These are phyloP conservation scores for Colletotrichum kahawae DNA, from an alignment of 2,329 filamentous ascomycete genomes.

Conservation along the genomic window DNA sequence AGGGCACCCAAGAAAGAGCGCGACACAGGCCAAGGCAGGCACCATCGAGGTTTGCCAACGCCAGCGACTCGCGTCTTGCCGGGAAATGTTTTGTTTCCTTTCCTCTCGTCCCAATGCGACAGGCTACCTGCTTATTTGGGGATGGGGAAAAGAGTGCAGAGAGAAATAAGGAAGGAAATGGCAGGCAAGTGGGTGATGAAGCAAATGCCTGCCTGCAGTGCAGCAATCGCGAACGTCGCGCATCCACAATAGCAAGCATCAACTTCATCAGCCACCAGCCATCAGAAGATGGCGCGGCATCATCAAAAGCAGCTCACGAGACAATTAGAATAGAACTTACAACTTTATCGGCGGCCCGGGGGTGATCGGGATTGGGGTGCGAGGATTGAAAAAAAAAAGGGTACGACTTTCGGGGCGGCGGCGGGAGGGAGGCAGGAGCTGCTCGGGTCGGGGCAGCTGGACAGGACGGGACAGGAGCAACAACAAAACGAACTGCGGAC, in stretches of 20 bases:
- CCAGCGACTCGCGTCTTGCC: not conserved
- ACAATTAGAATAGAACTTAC: constrained; percentile 25
- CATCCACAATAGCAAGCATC: constrained; percentile 18
- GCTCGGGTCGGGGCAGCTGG: constrained; percentile 32
- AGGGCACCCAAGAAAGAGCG: not conserved
- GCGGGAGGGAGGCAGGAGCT: constrained; percentile 30
- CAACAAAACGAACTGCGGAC: not conserved
- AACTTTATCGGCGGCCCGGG: constrained; percentile 32
- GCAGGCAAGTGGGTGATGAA: not conserved
- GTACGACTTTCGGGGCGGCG: constrained; percentile 22
- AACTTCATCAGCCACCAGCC: constrained; percentile 26
- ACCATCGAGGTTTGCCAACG: not conserved
- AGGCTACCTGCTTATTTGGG: not conserved
- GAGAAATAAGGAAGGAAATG: not conserved
- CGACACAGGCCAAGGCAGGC: not conserved
- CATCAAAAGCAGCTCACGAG: constrained; percentile 32
- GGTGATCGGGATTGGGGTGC: constrained; percentile 30
- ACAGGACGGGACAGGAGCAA: not conserved
- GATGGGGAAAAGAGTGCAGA: not conserved
- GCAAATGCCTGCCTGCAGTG: not conserved
- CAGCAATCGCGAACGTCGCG: constrained; percentile 12
- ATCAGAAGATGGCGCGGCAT: constrained; percentile 26
- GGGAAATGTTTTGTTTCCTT: not conserved
- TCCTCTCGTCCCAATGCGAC: not conserved
- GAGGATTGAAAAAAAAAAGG: constrained; percentile 27